phyloP scores from a whole-genome alignment of 495 filamentous ascomycete genomes.

The Penicillium cinerascens region DNA sequence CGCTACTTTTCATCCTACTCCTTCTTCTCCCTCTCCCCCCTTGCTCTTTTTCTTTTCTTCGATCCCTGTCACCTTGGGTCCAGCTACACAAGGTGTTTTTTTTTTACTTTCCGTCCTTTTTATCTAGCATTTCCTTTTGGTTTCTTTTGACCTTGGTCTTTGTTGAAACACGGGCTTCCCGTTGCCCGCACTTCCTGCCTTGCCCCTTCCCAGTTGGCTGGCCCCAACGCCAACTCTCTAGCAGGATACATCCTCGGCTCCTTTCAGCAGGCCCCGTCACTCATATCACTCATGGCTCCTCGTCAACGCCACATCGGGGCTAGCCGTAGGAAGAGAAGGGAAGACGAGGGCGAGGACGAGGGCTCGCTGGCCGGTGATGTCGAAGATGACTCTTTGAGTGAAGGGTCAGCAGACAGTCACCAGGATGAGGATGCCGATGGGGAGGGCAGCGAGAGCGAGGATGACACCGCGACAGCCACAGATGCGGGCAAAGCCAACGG shows the following conservation, averaged over 20 bases:
- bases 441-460: constrained; percentile 72
- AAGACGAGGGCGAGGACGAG: constrained; percentile 76
- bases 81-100: constrained; percentile 3
- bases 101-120: not conserved
- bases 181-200: constrained; percentile 8
- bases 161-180: not conserved
- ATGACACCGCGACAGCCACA: constrained; percentile 48
- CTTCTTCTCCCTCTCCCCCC: constrained; percentile 20
- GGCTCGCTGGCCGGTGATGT: constrained; percentile 61
- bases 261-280: not conserved
- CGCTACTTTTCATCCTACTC: constrained; percentile 18
- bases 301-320: constrained; percentile 70
- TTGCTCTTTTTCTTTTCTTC: constrained; percentile 21
- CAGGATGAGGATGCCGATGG: constrained; percentile 73
- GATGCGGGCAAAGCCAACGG: constrained; percentile 41
- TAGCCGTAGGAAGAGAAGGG: constrained; percentile 67
- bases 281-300: constrained; percentile 47
- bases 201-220: constrained; percentile 9
- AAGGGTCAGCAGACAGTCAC: constrained; percentile 71
- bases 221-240: constrained; percentile 1
- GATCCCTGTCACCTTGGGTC: not conserved
- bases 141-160: not conserved
- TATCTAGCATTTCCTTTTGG: constrained; percentile 1
- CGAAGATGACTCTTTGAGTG: constrained; percentile 81
- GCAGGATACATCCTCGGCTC: not conserved